phyloP scores from a whole-genome alignment of 306 rosid species.

The Gleditsia sinensis region DNA sequence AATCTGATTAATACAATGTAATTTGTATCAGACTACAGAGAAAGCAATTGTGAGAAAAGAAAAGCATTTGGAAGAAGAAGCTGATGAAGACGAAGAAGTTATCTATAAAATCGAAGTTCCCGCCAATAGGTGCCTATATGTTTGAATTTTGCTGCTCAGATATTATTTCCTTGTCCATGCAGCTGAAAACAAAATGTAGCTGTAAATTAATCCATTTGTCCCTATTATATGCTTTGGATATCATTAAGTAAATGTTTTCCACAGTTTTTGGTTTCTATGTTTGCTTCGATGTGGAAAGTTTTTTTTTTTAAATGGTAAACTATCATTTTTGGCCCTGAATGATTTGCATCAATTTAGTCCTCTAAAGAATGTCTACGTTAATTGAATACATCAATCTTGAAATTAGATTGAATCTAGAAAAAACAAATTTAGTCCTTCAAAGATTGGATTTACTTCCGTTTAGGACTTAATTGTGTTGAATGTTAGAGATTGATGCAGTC shows the following conservation, averaged over 20 bases:
- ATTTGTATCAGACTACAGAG: slow-evolving; percentile 74
- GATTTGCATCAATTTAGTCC: too few species aligned
- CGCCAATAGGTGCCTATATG: slow-evolving; percentile 67
- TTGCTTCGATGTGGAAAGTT: too few species aligned
- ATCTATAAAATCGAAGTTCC: slow-evolving; percentile 78
- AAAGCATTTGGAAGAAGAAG: slow-evolving; percentile 69
- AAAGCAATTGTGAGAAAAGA: slow-evolving; percentile 85
- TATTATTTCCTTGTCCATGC: not conserved
- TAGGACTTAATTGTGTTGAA: too few species aligned
- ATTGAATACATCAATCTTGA: too few species aligned
- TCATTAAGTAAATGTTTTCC: not conserved
- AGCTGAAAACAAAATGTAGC: not conserved
- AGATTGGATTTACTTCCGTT: too few species aligned
- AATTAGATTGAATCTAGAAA: too few species aligned
- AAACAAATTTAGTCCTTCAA: too few species aligned
- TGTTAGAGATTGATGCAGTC: too few species aligned
- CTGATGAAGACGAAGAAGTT: slow-evolving; percentile 45
- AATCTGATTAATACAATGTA: slow-evolving; percentile 15
- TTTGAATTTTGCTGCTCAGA: not conserved
- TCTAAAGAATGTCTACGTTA: too few species aligned
- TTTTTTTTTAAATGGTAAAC: too few species aligned
- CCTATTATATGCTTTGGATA: not conserved
- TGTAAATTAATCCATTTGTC: not conserved
- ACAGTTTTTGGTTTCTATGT: not conserved
- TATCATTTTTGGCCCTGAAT: too few species aligned